These are phyloP conservation scores for Magnaporthales sp. DNA, from an alignment of 2,329 filamentous ascomycete genomes.

Conservation along the genomic window DNA sequence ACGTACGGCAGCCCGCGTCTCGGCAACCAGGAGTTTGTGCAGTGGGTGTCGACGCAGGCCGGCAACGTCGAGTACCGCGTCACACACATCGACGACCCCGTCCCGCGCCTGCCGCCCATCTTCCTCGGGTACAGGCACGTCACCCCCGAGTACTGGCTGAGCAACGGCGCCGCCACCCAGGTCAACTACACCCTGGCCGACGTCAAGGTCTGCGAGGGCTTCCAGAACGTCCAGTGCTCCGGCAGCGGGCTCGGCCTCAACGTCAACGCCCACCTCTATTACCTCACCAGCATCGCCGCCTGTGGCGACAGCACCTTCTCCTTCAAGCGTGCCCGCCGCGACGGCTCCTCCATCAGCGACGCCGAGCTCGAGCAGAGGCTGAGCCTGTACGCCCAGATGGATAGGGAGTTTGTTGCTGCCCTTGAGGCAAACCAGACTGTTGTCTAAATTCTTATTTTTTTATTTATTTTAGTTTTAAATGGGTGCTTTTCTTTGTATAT, in stretches of 20 bases:
- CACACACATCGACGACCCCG: conserved; percentile 59
- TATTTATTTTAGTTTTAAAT: background rate
- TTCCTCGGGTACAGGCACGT: conserved; percentile 55
- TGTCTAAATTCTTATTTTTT: background rate
- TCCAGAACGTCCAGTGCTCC: conserved; percentile 39
- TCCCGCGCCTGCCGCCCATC: conserved; percentile 57
- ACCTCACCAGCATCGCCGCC: conserved; percentile 34
- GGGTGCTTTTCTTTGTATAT: background rate
- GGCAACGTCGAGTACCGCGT: conserved; percentile 48
- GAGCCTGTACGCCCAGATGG: conserved; percentile 1
- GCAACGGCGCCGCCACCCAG: conserved; percentile 22
- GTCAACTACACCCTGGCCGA: conserved; percentile 27
- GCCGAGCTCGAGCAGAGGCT: conserved; percentile 23
- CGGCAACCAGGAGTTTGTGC: conserved; percentile 46
- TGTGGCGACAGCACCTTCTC: conserved; percentile 24
- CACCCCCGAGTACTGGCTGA: conserved; percentile 62
- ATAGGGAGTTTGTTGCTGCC: conserved; percentile 1
- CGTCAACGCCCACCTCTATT: conserved; percentile 35
- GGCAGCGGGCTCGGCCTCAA: conserved; percentile 34
- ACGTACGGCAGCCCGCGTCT: conserved; percentile 60
- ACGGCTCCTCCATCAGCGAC: conserved; percentile 16
- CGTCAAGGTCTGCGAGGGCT: conserved; percentile 39
- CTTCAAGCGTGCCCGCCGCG: conserved; percentile 14
- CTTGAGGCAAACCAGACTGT: background rate
- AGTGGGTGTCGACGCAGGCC: conserved; percentile 42